Percentiles rank a stretch among this genome's conserved stretches.
phyloP scores from a whole-genome alignment of 116 monocot species.

The Papilionanthe hybrid region DNA sequence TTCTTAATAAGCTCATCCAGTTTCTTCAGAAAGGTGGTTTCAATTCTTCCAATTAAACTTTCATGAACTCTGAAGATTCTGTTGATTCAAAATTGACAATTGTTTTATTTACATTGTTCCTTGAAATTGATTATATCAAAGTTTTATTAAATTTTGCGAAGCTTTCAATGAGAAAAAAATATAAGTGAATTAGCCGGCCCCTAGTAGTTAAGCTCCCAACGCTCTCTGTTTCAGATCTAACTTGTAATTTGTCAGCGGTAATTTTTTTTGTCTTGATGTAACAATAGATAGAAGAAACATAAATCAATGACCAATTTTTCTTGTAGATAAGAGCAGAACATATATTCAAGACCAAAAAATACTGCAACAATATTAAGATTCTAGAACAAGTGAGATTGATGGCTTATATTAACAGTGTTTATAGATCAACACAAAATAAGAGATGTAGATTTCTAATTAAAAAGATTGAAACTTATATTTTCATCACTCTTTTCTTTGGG shows the following conservation, averaged over 20 bases:
- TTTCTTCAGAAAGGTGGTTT: conserved; percentile 78
- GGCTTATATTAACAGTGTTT: no score
- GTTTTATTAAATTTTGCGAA: neutral
- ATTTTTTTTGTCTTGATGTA: no score
- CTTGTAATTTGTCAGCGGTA: neutral
- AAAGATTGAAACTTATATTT: no score
- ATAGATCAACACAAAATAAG: no score
- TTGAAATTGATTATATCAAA: neutral
- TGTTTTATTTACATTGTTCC: neutral
- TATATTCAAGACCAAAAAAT: no score
- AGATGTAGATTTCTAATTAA: no score
- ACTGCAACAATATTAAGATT: no score
- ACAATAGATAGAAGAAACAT: no score
- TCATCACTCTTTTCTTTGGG: no score
- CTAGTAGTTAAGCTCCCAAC: neutral
- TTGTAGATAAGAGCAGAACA: no score
- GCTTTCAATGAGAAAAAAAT: neutral
- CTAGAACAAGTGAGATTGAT: no score
- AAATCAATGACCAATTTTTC: no score
- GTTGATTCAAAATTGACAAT: neutral
- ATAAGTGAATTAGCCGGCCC: neutral
- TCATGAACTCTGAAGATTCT: neutral
- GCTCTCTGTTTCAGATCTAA: neutral
- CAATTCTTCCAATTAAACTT: neutral
- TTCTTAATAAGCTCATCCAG: conserved; percentile 76